phyloP scores from a whole-genome alignment of 768 basidiomycete species.

The Trametes sanguinea region DNA sequence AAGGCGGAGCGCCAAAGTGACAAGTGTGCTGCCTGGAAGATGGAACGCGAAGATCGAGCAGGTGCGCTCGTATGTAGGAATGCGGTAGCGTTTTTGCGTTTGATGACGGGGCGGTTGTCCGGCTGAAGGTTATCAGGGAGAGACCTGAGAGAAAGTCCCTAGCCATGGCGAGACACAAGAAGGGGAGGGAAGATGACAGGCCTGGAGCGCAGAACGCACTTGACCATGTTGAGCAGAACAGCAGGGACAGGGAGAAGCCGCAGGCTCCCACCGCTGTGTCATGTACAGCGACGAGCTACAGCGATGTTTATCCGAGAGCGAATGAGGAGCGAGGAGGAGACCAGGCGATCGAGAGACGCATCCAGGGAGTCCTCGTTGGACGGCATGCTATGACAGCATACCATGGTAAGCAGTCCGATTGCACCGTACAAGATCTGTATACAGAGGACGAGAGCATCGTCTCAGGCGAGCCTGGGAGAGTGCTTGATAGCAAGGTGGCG shows the following conservation, averaged over 20 bases:
- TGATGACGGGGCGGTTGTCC: constrained; percentile 8
- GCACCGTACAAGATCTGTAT: background rate
- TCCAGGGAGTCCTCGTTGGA: background rate
- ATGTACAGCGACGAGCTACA: constrained; percentile 4
- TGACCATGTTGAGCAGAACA: constrained; percentile 15
- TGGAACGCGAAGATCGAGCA: constrained; percentile 15
- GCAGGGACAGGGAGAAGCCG: constrained; percentile 15
- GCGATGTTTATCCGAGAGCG: constrained; percentile 22
- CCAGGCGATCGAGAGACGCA: background rate
- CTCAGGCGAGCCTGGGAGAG: background rate
- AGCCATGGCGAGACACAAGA: constrained; percentile 5
- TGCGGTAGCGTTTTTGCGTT: constrained; percentile 13
- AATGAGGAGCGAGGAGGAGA: constrained; percentile 7
- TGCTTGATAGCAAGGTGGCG: constrained; percentile 12
- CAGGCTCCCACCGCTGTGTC: constrained; percentile 15
- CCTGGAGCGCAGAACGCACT: constrained; percentile 18
- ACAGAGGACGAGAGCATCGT: background rate
- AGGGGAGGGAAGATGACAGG: constrained; percentile 14
- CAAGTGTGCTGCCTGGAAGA: background rate
- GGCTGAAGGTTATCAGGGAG: constrained; percentile 12
- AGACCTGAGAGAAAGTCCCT: background rate
- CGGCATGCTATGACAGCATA: constrained; percentile 10
- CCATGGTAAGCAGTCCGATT: background rate
- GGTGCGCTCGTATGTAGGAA: background rate
- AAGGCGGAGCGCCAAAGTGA: constrained; percentile 17